Evolutionary conservation across 805 yeast species (phyloP).

Genomic region (Jamesozyma piceae): DNA sequence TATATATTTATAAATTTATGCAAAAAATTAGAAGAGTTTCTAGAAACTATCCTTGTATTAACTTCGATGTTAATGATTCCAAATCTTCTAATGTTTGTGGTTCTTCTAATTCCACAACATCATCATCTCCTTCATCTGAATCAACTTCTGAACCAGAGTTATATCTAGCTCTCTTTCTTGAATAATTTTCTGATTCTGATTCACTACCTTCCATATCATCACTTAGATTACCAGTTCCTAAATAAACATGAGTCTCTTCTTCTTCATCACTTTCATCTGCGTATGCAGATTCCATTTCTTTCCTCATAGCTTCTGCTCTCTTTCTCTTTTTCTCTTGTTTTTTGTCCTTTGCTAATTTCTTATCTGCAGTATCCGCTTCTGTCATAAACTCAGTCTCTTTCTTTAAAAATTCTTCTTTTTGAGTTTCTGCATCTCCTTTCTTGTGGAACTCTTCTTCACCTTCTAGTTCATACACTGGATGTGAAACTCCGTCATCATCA

Average conservation of each 20-base stretch:
- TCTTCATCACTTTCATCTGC: constrained; percentile 19
- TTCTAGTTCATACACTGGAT: constrained; percentile 82
- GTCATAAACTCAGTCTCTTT: constrained; percentile 65
- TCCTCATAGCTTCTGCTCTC: constrained; percentile 70
- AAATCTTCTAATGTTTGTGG: constrained; percentile 90
- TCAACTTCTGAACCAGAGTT: constrained; percentile 22
- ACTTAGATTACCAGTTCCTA: constrained; percentile 29
- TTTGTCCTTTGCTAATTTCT: constrained; percentile 64
- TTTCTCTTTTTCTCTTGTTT: constrained; percentile 80
- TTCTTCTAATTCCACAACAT: constrained; percentile 63
- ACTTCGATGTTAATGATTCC: constrained; percentile 68
- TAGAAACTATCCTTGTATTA: constrained; percentile 19
- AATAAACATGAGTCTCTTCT: constrained; percentile 25
- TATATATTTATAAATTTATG: too few relatives aligned
- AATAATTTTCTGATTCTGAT: constrained; percentile 22
- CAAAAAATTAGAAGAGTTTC: not conserved
- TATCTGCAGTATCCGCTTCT: constrained; percentile 67
- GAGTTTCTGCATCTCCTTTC: constrained; percentile 56
- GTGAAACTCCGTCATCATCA: constrained; percentile 92
- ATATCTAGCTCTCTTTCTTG: constrained; percentile 22
- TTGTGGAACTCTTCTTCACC: constrained; percentile 78
- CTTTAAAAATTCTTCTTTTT: constrained; percentile 56
- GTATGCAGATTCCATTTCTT: constrained; percentile 33
- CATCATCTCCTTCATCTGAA: constrained; percentile 24
- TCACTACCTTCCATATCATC: constrained; percentile 35